Conservation (phyloP, 768 basidiomycete species). For the Cystobasidium ongulense region DNA sequence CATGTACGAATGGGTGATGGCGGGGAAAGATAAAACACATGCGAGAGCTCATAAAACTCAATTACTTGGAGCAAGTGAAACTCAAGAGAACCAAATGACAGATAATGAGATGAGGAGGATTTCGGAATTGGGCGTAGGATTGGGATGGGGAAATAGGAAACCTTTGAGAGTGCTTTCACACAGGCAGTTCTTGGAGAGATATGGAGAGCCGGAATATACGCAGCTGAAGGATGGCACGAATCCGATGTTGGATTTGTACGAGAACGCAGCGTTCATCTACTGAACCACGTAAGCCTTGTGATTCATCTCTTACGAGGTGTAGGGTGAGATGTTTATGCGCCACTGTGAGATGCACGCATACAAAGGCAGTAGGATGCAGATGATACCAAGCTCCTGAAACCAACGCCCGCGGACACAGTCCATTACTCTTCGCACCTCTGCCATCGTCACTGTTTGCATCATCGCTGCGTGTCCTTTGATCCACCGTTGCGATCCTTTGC, state of each 20-base stretch:
- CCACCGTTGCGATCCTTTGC: too few species aligned
- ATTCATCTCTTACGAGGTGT: too few species aligned
- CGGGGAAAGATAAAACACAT: neutral
- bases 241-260: conserved; percentile 40
- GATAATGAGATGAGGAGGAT: conserved; percentile 47
- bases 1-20: conserved; percentile 77
- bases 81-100: neutral
- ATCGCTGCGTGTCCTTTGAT: neutral
- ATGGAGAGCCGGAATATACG: conserved; percentile 66
- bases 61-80: neutral
- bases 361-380: neutral
- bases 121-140: conserved; percentile 46
- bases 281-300: neutral
- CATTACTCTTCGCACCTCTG: neutral
- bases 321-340: too few species aligned
- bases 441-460: neutral
- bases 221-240: conserved; percentile 38
- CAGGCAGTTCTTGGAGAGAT: conserved; percentile 76
- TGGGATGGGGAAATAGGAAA: conserved; percentile 54
- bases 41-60: neutral
- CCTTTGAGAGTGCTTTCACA: conserved; percentile 80
- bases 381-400: neutral
- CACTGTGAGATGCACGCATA: neutral
- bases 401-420: neutral
- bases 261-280: conserved; percentile 38